Evolutionary conservation across 2,329 filamentous ascomycete genomes (phyloP).

Genomic region (Cytospora piceicola): DNA sequence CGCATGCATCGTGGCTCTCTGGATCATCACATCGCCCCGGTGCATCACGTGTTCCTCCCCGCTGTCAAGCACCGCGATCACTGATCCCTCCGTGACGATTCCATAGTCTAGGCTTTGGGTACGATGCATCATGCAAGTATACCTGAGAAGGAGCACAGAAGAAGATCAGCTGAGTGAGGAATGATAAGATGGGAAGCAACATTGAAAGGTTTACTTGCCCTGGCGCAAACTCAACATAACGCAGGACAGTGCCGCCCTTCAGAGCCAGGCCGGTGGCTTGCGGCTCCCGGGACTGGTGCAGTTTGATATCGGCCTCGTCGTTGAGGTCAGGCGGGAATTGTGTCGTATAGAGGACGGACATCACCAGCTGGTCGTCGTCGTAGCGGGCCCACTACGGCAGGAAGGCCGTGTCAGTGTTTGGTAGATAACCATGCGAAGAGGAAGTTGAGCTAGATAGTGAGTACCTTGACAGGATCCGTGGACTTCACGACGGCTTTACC

Average conservation of each 20-base stretch:
- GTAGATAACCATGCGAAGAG: not conserved
- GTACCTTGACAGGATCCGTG: conserved; percentile 28
- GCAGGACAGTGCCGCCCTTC: conserved; percentile 47
- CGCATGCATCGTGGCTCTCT: conserved; percentile 53
- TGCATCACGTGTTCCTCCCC: conserved; percentile 48
- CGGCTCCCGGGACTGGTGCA: conserved; percentile 49
- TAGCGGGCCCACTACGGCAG: conserved; percentile 24
- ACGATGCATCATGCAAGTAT: conserved; percentile 48
- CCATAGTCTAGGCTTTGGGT: conserved; percentile 55
- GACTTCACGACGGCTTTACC: conserved; percentile 28
- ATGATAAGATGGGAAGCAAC: not conserved
- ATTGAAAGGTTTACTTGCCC: conserved; percentile 35
- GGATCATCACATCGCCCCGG: conserved; percentile 52
- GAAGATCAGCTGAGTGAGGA: not conserved
- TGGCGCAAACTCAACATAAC: conserved; percentile 53
- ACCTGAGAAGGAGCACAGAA: not conserved
- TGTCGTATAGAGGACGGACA: conserved; percentile 30
- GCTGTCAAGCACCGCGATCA: conserved; percentile 52
- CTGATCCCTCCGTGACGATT: conserved; percentile 49
- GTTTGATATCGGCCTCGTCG: conserved; percentile 48
- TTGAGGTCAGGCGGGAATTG: conserved; percentile 30
- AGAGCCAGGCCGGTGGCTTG: conserved; percentile 50
- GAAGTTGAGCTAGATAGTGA: not conserved
- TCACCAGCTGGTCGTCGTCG: conserved; percentile 28
- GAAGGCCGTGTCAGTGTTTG: not conserved